phyloP scores from a whole-genome alignment of 345 rosid genomes.

The Brassica carinata region DNA sequence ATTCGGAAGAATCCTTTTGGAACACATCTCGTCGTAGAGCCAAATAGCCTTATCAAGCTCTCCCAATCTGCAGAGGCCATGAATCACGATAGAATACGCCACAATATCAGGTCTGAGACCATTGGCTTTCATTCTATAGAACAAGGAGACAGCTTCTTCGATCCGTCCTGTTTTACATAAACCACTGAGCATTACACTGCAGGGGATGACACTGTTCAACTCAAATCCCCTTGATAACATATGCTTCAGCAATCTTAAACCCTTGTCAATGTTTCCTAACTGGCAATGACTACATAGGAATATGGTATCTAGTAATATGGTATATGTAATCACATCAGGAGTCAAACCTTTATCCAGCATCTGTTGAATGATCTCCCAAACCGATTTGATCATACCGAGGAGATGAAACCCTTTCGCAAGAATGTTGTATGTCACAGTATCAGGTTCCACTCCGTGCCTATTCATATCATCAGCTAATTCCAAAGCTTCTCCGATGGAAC shows the following conservation, averaged over 20 bases:
- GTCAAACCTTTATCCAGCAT: slow-evolving; percentile 55
- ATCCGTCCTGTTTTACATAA: slow-evolving; percentile 63
- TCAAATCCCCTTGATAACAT: slow-evolving; percentile 61
- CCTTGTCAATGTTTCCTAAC: slow-evolving; percentile 59
- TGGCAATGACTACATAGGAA: slow-evolving; percentile 64
- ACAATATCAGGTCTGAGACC: slow-evolving; percentile 59
- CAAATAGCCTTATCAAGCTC: slow-evolving; percentile 54
- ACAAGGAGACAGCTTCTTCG: slow-evolving; percentile 53
- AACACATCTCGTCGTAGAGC: slow-evolving; percentile 56
- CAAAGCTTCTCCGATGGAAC: slow-evolving; percentile 73
- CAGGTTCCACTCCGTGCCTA: slow-evolving; percentile 65
- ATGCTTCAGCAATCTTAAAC: slow-evolving; percentile 52
- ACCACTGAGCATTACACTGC: slow-evolving; percentile 61
- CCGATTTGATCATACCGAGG: slow-evolving; percentile 54
- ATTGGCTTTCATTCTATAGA: slow-evolving; percentile 53
- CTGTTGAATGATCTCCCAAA: slow-evolving; percentile 47
- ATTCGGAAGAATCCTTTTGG: slow-evolving; percentile 51
- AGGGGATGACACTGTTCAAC: slow-evolving; percentile 48
- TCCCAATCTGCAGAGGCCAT: slow-evolving; percentile 74
- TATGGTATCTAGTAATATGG: slow-evolving; percentile 49
- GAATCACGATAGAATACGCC: slow-evolving; percentile 70
- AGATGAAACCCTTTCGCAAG: slow-evolving; percentile 65
- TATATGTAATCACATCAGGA: slow-evolving; percentile 60
- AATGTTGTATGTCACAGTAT: slow-evolving; percentile 66
- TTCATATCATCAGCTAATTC: slow-evolving; percentile 59